Conservation (phyloP, 2,329 filamentous ascomycete genomes). For the Lasiodiplodia citricola region DNA sequence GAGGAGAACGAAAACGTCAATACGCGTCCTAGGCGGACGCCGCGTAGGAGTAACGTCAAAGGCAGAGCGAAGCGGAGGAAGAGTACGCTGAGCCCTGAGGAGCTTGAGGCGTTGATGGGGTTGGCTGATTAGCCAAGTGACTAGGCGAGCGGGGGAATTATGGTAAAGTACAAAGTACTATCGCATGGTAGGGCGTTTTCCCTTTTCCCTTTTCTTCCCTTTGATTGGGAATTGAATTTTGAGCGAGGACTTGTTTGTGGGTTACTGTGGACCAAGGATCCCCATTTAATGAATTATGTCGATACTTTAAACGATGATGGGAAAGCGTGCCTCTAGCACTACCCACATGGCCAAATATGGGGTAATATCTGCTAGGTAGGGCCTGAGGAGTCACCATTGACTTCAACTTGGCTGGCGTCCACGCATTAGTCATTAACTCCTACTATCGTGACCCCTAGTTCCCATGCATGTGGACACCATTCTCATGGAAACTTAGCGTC, state of each 20-base stretch:
- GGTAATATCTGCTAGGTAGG: neutral
- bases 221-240: neutral
- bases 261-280: neutral
- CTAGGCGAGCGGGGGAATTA: too few relatives aligned
- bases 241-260: neutral
- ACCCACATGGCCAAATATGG: neutral
- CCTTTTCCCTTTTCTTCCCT: neutral
- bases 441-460: neutral
- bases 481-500: neutral
- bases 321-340: neutral
- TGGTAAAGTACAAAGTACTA: neutral
- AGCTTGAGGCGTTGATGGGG: constrained; percentile 61
- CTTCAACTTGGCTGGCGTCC: too few relatives aligned
- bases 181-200: constrained; percentile 4
- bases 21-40: constrained; percentile 41
- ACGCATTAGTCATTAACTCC: neutral
- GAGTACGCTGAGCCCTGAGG: constrained; percentile 77
- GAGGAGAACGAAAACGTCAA: constrained; percentile 32
- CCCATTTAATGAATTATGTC: neutral
- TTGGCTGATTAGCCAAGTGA: constrained; percentile 31
- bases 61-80: constrained; percentile 68
- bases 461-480: neutral
- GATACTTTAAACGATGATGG: neutral
- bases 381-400: too few relatives aligned
- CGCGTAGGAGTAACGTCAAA: constrained; percentile 57